Evolutionary conservation across 768 basidiomycete species (phyloP), one percentile per base, ranked within the genome.

Genomic region (Auriscalpium vulgare): DNA sequence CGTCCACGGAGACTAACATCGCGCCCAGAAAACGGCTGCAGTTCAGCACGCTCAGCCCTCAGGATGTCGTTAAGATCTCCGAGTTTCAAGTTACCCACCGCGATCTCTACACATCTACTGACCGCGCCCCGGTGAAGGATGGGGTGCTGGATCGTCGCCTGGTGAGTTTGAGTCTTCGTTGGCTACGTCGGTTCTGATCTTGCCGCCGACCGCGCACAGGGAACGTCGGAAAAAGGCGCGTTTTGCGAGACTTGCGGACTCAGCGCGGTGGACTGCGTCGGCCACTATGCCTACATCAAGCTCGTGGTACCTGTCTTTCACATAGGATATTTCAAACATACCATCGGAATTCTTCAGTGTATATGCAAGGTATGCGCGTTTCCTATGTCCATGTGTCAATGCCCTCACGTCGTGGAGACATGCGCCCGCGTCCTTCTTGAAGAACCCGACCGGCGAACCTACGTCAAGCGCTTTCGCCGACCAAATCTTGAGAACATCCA

Each of bases 211-310:
- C 29, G 29, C 19, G 52, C 48, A 51, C 62, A 97, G 95, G 97
- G 97, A 45, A 95, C 94, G 4, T 91, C 91, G 43, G 94, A 97
- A 68, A 98, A 98, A 75, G 81, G 77, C 56, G 82, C 88, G 29
- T 88, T 85, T 66, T 99, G 97, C 71, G 91, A 95, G 70, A 99
- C 97, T 0, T 99, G 97, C 65, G 92, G 92, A 8, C 82, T 93
- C 59, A 85, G 82, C 16, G 85, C 91, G 34, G 89, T 93, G 3
- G 92, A 97, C 59, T 99, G 97, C 67, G 95, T 97, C 21, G 97
- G 97, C 1, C 97, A 99, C 70, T 98, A 97, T 68, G 95, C 95
- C 5, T 98, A 98, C 72, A 97, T 99, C 74, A 97, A 97, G 71
- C 80, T 99, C 45, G 84, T 88, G 36, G 85, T 99, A 17, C 97